These are phyloP conservation scores for Colletotrichum zoysiae DNA, from an alignment of 2,329 filamentous ascomycete genomes.

Conservation along the genomic window DNA sequence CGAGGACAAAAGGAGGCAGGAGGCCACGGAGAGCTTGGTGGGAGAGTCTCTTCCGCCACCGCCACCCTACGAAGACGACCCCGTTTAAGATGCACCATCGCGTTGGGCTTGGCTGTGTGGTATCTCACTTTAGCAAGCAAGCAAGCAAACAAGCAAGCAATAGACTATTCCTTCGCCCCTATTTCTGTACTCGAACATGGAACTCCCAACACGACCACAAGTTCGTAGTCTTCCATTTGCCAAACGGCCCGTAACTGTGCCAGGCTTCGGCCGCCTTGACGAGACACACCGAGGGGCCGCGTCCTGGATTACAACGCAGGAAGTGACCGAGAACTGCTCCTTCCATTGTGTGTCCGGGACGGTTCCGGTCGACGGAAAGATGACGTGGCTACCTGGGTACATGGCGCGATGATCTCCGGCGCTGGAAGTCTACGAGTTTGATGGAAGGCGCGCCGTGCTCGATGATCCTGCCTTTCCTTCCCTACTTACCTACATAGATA, in stretches of 20 bases:
- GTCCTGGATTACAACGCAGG: neutral
- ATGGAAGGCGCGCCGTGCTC: neutral
- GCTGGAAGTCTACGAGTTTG: neutral
- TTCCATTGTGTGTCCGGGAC: neutral
- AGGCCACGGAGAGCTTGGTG: constrained; percentile 42
- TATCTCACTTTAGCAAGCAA: neutral
- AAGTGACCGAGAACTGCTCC: neutral
- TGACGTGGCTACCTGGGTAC: neutral
- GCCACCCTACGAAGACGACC: constrained; percentile 55
- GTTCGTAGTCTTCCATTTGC: neutral
- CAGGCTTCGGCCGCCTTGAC: neutral
- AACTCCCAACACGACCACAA: too few relatives aligned
- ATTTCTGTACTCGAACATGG: neutral
- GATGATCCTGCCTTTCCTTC: neutral
- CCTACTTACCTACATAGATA: neutral
- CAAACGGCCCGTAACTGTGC: too few relatives aligned
- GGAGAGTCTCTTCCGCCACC: constrained; percentile 49
- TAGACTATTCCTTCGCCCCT: too few relatives aligned
- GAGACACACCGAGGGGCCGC: neutral
- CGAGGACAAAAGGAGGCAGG: constrained; percentile 67
- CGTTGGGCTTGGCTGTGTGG: neutral
- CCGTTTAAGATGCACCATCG: constrained; percentile 44
- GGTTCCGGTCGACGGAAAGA: neutral
- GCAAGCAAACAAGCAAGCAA: neutral
- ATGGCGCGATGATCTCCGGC: neutral